Evolutionary conservation across 2,329 filamentous ascomycete genomes (phyloP), one percentile per base, ranked within the genome.

Genomic region (Cyanodermella asteris): DNA sequence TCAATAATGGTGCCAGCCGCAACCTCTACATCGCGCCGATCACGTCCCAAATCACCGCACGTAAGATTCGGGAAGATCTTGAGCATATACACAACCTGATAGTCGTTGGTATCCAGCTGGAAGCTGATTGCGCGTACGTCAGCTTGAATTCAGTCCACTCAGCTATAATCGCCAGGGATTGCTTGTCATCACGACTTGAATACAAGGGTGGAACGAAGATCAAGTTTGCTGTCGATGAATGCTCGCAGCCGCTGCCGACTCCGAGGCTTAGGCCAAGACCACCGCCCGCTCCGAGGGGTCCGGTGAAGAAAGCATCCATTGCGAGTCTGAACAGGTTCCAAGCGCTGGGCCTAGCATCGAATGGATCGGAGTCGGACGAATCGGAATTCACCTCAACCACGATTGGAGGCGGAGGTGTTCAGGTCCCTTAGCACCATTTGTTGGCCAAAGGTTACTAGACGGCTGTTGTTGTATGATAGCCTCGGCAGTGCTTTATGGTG

Each of bases 81-180:
- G 72, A 81, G 13, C 78, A 90, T 42, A 84, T 90, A 31, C 70
- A 84, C 50, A 76, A 77, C 32, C 56, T 90, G 2, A 53, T 72
- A 13, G 61, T 90, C 7, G 56, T 87, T 38, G 61, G 61, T 21
- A 50, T 87, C 22, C 47, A 50, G 6, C 72, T 75, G 43, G 45
- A 49, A 3, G 51, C 56, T 11, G 56, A 56, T 4, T 63, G 68
- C 43, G 72, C 63, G 30, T 64, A 64, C 43, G 66, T 90, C 34
- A 69, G 64, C 28, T 77, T 72, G 6, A 90, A 82, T 44, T 80
- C 76, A 1, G 60, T 90, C 7, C 61, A 72, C 38, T 71, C 73
- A 32, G 73, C 77, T 7, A 59, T 78, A 26, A 77, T 72, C 45
- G 76, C 77, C 6, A 63, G 66, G 11, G 75, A 64, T 7, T 87